These are phyloP conservation scores for Tulasnella sp. DNA, from an alignment of 768 basidiomycete genomes.

Conservation along the genomic window DNA sequence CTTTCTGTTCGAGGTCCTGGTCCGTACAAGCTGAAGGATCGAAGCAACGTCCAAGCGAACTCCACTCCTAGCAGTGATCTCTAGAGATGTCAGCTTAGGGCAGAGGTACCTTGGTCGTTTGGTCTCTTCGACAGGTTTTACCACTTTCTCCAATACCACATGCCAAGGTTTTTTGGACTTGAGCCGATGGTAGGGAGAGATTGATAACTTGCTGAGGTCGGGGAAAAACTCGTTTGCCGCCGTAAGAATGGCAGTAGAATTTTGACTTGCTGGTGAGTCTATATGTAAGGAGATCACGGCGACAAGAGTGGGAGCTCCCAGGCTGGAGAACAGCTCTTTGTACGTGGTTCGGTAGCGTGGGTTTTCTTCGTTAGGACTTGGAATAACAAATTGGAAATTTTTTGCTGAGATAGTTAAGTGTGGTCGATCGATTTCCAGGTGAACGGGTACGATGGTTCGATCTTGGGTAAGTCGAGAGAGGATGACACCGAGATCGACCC, in stretches of 20 bases:
- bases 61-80: not conserved
- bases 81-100: not conserved
- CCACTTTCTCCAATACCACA: not conserved
- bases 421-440: no score
- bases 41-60: not conserved
- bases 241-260: not conserved
- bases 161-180: not conserved
- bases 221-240: not conserved
- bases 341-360: not conserved
- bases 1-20: not conserved
- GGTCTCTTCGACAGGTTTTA: not conserved
- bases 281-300: not conserved
- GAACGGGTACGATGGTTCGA: no score
- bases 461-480: no score
- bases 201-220: not conserved
- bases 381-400: no score
- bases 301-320: not conserved
- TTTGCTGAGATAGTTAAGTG: no score
- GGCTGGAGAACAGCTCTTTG: not conserved
- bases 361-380: no score
- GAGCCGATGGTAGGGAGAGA: not conserved
- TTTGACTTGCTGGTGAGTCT: not conserved
- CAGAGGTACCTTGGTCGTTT: not conserved
- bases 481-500: no score
- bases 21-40: not conserved